Evolutionary conservation across 139 green algal genomes (phyloP).

Genomic region (Coccomyxa sp.): DNA sequence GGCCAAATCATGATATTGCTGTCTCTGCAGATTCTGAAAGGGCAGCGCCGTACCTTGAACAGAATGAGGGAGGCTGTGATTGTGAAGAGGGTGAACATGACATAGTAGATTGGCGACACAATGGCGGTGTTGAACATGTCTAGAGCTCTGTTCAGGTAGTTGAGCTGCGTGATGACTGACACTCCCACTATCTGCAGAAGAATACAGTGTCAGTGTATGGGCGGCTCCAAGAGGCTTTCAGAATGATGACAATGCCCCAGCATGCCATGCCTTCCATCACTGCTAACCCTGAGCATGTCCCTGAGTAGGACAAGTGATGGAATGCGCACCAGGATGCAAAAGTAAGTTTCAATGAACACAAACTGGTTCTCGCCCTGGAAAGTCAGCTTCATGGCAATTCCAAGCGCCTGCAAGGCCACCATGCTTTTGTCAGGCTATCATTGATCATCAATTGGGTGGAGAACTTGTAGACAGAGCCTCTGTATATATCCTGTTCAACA

Average conservation of each 20-base stretch:
- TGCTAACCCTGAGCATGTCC: neutral
- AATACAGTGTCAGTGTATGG: no score
- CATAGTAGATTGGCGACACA: conserved; percentile 97
- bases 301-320: neutral
- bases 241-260: no score
- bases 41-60: conserved; percentile 44
- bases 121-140: conserved; percentile 98
- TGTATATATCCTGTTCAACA: neutral
- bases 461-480: no score
- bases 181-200: conserved; percentile 61
- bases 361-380: conserved; percentile 92
- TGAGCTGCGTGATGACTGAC: conserved; percentile 94
- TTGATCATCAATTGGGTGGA: neutral
- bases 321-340: conserved; percentile 57
- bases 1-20: neutral
- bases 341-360: conserved; percentile 57
- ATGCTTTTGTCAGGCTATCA: neutral
- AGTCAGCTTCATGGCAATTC: conserved; percentile 95
- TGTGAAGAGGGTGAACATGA: conserved; percentile 95
- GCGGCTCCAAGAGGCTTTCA: no score
- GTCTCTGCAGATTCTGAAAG: neutral
- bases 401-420: conserved; percentile 64
- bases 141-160: conserved; percentile 96
- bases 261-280: no score
- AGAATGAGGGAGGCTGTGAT: conserved; percentile 78